Evolutionary conservation across 495 filamentous ascomycete species (phyloP).

Genomic region (Viridothelium virens): DNA sequence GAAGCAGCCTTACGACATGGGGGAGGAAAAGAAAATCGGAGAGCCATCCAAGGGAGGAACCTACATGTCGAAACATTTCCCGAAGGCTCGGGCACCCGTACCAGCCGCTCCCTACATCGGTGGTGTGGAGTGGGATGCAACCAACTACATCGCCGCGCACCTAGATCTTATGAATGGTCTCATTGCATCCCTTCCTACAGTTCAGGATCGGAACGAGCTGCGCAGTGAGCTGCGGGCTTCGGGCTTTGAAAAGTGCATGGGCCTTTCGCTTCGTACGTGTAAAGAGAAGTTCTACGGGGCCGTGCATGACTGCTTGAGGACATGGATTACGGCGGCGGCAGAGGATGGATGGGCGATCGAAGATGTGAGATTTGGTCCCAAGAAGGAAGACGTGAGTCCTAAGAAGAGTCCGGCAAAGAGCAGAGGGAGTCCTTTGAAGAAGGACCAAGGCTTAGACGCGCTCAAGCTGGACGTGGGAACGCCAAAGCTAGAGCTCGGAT

Average conservation of each 20-base stretch:
- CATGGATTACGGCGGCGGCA: constrained; percentile 78
- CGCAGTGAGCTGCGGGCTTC: constrained; percentile 69
- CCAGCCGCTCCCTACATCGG: constrained; percentile 95
- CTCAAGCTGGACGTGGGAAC: constrained; percentile 24
- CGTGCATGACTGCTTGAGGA: constrained; percentile 79
- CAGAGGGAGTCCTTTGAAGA: constrained; percentile 13
- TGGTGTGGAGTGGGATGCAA: constrained; percentile 98
- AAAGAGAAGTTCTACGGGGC: constrained; percentile 95
- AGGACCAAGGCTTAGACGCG: constrained; percentile 15
- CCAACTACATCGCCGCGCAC: constrained; percentile 87
- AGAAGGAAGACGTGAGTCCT: constrained; percentile 38
- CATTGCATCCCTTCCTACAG: constrained; percentile 70
- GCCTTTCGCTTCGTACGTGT: constrained; percentile 73
- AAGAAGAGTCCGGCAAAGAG: constrained; percentile 47
- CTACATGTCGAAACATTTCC: constrained; percentile 72
- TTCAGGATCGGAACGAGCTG: constrained; percentile 66
- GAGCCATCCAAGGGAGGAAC: constrained; percentile 24
- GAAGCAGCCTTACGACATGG: constrained; percentile 15
- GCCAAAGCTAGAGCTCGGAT: constrained; percentile 32
- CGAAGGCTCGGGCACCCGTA: constrained; percentile 77
- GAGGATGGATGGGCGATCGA: constrained; percentile 82
- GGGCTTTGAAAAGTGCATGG: constrained; percentile 89
- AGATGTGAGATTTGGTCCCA: constrained; percentile 62
- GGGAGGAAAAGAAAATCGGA: background rate
- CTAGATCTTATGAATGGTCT: constrained; percentile 89